phyloP scores from a whole-genome alignment of 306 rosid genomes.

The Sechiopsis laciniata region DNA sequence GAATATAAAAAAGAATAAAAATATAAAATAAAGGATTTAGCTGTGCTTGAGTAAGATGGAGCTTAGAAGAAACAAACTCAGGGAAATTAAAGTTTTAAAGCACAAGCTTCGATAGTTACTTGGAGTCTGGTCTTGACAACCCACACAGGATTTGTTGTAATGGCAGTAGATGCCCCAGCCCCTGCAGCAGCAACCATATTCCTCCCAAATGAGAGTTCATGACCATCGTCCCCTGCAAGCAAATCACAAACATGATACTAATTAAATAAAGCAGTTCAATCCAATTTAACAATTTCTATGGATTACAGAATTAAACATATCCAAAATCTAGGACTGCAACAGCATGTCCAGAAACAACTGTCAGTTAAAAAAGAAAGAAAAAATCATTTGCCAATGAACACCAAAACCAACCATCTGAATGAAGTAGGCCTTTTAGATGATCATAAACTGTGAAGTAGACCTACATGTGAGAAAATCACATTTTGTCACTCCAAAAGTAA shows the following conservation, averaged over 20 bases:
- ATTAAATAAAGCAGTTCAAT: constrained; percentile 15
- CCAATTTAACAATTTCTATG: background rate
- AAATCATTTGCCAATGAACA: constrained; percentile 8
- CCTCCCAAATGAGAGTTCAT: constrained; percentile 53
- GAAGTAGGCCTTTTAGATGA: constrained; percentile 65
- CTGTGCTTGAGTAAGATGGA: background rate
- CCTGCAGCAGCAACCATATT: constrained; percentile 84
- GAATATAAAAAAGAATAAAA: background rate
- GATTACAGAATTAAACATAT: constrained; percentile 21
- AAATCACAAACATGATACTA: constrained; percentile 17
- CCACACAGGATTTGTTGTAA: constrained; percentile 91
- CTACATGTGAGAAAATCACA: constrained; percentile 38
- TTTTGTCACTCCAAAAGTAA: constrained; percentile 26
- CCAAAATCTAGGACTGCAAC: background rate
- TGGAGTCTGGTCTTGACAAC: constrained; percentile 97
- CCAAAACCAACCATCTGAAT: constrained; percentile 54
- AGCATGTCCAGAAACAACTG: constrained; percentile 23
- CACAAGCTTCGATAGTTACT: constrained; percentile 42
- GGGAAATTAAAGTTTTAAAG: constrained; percentile 21
- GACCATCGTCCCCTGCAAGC: constrained; percentile 33
- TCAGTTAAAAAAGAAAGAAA: constrained; percentile 1
- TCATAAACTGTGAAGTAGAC: constrained; percentile 90
- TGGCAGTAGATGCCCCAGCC: constrained; percentile 90
- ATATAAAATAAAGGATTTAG: background rate
- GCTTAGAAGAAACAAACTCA: constrained; percentile 1